Base-by-base conservation (phyloP, 345 rosid species). In the Syzygium grande region DNA sequence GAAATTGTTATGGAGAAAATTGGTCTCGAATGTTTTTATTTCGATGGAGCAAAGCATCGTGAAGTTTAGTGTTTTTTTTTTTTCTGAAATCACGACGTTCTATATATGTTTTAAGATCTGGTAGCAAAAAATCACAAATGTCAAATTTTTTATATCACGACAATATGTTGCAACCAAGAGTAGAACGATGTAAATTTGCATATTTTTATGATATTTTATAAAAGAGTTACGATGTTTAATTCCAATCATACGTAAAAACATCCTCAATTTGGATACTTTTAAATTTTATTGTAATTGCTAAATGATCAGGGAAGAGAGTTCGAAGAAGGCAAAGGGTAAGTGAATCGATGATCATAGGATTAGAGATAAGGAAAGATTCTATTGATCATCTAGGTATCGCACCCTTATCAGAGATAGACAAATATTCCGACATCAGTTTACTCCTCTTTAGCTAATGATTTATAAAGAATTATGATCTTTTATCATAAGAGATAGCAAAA, bases 221-320 rank as follows among this genome's bases (percentile, higher is more conserved):
- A 43, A 43, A 43, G 6, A 27, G 34, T 6, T n/a, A 0, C 4
- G 2, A n/a, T 25, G 17, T 29, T 30, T 3, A 2, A 15, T 53
- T 10, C 0, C 2, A 30, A 30, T 30, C 78, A 65, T 7, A 65
- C 27, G 6, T 0, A 65, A 65, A 65, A 65, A 30, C 16, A 30
- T 15, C 11, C 7, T 30, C 9, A 30, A 65, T 65, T 65, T 29
- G 78, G 41, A 15, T 15, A 16, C 7, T 16, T 15, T 65, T 7
- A 7, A 29, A 68, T 4, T 30, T 68, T 17, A 17, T 3, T 3
- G 9, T n/a, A 15, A 3, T 27, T 61, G 68, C 34, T 27, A 6
- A 13, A 0, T 2, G 0, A 61, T 27, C 34, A 0, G 6, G 34
- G 1, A 3, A 59, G 65, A 25, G 29, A 58, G 29, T 25, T 58